A percentile compares a stretch with the other conserved stretches of the same genome.
Evolutionary conservation across 805 yeast species (phyloP).

Genomic region (Starmerella lactis-condensi): DNA sequence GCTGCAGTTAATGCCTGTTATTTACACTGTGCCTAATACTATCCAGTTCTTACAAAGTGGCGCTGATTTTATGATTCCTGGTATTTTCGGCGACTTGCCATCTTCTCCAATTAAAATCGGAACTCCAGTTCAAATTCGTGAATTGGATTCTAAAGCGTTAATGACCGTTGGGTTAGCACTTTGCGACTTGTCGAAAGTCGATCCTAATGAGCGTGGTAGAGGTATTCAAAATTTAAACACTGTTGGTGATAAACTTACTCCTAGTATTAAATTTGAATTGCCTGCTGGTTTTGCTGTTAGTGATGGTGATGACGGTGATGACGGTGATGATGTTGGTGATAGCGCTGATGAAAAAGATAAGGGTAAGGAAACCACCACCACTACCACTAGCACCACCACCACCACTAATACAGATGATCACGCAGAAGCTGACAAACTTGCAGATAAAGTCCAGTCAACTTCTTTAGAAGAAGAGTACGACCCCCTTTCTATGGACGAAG

Average conservation of each 20-base stretch:
- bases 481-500: conserved; percentile 10
- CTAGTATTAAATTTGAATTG: conserved; percentile 26
- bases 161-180: conserved; percentile 16
- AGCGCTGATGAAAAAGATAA: too few relatives aligned
- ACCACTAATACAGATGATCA: too few relatives aligned
- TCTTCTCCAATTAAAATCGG: conserved; percentile 26
- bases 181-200: conserved; percentile 25
- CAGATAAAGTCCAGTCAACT: too few relatives aligned
- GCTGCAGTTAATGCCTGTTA: conserved; percentile 36
- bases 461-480: too few relatives aligned
- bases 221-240: conserved; percentile 61
- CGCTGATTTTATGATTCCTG: conserved; percentile 37
- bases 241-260: conserved; percentile 44
- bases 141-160: conserved; percentile 24
- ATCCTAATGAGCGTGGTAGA: conserved; percentile 45
- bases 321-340: conserved; percentile 7
- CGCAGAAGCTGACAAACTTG: too few relatives aligned
- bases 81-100: conserved; percentile 39
- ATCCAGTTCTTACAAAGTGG: conserved; percentile 54
- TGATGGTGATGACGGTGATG: conserved; percentile 3
- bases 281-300: background rate
- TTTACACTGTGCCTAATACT: conserved; percentile 57
- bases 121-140: conserved; percentile 52
- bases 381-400: too few relatives aligned
- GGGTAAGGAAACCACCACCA: too few relatives aligned